Evolutionary conservation across 2,329 filamentous ascomycete species (phyloP).

Genomic region (Cladosporium sphaerospermum): DNA sequence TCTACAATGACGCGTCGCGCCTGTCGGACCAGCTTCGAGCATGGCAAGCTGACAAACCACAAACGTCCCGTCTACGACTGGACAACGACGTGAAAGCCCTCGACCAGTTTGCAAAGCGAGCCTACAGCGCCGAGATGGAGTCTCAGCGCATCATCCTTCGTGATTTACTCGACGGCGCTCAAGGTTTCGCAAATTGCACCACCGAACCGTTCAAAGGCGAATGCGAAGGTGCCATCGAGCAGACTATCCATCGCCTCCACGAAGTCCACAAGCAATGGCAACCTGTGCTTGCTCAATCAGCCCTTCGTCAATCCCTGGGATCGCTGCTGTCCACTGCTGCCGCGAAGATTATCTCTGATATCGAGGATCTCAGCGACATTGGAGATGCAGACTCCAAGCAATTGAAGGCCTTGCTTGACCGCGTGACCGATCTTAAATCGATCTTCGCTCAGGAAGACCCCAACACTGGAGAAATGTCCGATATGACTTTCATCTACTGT

Average conservation of each 20-base stretch:
- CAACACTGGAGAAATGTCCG: slow-evolving; percentile 33
- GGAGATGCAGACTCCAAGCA: slow-evolving; percentile 56
- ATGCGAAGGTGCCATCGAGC: slow-evolving; percentile 54
- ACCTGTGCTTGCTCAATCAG: slow-evolving; percentile 52
- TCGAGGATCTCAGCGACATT: slow-evolving; percentile 59
- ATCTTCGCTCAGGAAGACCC: slow-evolving; percentile 47
- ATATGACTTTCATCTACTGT: slow-evolving; percentile 56
- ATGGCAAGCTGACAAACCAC: slow-evolving; percentile 41
- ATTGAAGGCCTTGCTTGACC: slow-evolving; percentile 52
- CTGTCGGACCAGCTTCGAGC: slow-evolving; percentile 49
- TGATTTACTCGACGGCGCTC: slow-evolving; percentile 57
- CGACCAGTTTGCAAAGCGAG: slow-evolving; percentile 53
- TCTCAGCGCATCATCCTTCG: slow-evolving; percentile 56
- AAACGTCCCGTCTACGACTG: slow-evolving; percentile 41
- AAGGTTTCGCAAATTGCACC: slow-evolving; percentile 56
- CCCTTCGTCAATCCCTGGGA: slow-evolving; percentile 56
- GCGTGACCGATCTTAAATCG: slow-evolving; percentile 49
- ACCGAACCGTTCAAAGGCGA: slow-evolving; percentile 52
- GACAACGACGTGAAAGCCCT: slow-evolving; percentile 50
- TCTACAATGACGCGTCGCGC: slow-evolving; percentile 59
- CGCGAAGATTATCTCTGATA: slow-evolving; percentile 54
- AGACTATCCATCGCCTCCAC: slow-evolving; percentile 52
- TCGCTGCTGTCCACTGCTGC: slow-evolving; percentile 52
- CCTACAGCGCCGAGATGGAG: slow-evolving; percentile 60
- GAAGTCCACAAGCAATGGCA: slow-evolving; percentile 53